A percentile compares a stretch with the other conserved stretches of the same genome.
Conservation (phyloP, 257 asterid genomes). For the Fraxinus excelsior region DNA sequence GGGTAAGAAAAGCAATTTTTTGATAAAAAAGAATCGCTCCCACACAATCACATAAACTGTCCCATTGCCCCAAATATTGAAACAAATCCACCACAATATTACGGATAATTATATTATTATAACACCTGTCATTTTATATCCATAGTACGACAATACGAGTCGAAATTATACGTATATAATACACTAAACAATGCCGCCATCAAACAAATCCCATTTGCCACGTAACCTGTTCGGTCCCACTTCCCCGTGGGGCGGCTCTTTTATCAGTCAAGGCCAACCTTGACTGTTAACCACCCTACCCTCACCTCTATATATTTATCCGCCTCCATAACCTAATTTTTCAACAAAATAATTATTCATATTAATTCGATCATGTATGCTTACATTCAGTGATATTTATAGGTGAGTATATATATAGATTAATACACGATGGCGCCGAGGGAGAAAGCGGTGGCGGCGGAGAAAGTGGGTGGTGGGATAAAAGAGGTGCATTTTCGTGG, state of each 20-base stretch:
- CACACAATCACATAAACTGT: too few relatives aligned
- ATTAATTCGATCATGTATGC: not conserved
- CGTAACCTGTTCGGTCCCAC: constrained; percentile 5
- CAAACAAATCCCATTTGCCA: constrained; percentile 11
- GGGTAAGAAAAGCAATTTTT: too few relatives aligned
- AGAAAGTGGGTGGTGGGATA: not conserved
- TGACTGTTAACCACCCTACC: not conserved
- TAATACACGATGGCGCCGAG: constrained; percentile 37
- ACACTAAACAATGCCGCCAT: not conserved
- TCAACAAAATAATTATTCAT: not conserved
- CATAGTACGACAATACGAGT: not conserved
- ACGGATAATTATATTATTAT: not conserved
- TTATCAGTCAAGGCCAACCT: not conserved
- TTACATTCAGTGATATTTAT: not conserved
- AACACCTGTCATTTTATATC: too few relatives aligned
- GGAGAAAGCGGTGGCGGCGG: constrained; percentile 26
- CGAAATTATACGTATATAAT: not conserved
- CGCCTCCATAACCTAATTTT: not conserved
- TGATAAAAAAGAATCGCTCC: too few relatives aligned
- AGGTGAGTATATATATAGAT: not conserved
- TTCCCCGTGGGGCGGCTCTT: constrained; percentile 10
- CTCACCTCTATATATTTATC: not conserved
- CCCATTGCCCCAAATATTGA: not conserved
- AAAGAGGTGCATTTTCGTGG: constrained; percentile 50
- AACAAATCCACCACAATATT: too few relatives aligned